phyloP scores from a whole-genome alignment of 2,329 filamentous ascomycete genomes.

The Penicillium sp. region DNA sequence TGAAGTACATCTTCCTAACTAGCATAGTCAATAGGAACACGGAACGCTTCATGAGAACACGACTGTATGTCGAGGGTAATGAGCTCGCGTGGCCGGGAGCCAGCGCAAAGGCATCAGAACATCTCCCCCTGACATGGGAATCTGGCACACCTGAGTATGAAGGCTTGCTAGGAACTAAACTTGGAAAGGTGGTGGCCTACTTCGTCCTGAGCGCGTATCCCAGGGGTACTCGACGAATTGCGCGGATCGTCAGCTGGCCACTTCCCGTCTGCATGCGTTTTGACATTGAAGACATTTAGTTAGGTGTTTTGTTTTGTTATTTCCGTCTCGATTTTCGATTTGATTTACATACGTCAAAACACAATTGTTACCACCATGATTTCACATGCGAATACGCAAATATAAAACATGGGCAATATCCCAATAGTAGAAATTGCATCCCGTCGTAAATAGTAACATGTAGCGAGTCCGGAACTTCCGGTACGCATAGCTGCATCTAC shows the following conservation, averaged over 20 bases:
- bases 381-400: background rate
- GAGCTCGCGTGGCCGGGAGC: background rate
- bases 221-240: background rate
- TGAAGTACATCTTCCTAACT: background rate
- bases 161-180: background rate
- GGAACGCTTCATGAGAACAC: background rate
- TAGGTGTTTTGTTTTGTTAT: background rate
- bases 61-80: background rate
- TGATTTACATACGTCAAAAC: background rate
- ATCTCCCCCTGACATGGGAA: background rate
- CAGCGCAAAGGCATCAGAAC: background rate
- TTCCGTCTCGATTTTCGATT: background rate
- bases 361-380: too few relatives aligned
- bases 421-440: background rate
- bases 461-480: background rate
- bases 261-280: background rate
- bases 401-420: background rate
- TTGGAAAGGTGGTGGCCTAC: background rate
- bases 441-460: background rate
- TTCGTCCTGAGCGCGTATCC: background rate
- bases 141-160: background rate
- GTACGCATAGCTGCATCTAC: background rate
- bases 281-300: background rate
- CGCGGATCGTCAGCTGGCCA: background rate
- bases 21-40: background rate